Evolutionary conservation across 768 basidiomycete species (phyloP).

Genomic region (Mycena leptocephala): DNA sequence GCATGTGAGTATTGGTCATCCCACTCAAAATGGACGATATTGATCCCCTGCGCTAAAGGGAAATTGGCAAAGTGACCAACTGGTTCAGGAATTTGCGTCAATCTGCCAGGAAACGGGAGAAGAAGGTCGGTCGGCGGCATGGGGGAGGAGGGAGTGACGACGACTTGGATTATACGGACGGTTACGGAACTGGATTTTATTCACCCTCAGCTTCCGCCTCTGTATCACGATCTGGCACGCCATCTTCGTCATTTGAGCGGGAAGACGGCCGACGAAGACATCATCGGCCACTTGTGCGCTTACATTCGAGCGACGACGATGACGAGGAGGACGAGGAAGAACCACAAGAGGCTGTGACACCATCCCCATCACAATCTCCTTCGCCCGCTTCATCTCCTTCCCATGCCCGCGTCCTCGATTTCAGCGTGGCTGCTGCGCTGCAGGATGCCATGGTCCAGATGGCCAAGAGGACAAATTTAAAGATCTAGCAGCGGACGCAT

Average conservation of each 20-base stretch:
- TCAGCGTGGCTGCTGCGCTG: conserved; percentile 21
- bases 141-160: conserved; percentile 66
- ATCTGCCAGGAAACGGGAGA: conserved; percentile 79
- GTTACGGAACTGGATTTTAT: conserved; percentile 27
- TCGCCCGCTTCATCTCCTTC: conserved; percentile 25
- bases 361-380: conserved; percentile 27
- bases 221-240: conserved; percentile 30
- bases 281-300: background rate
- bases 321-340: conserved; percentile 34
- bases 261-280: conserved; percentile 11
- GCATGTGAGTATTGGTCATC: conserved; percentile 59
- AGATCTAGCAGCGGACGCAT: conserved; percentile 21
- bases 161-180: conserved; percentile 51
- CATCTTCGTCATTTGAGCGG: conserved; percentile 20
- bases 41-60: conserved; percentile 50
- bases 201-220: conserved; percentile 29
- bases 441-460: conserved; percentile 27
- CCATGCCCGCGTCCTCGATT: conserved; percentile 26
- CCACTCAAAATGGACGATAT: background rate
- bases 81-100: conserved; percentile 92
- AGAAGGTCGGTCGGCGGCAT: conserved; percentile 59
- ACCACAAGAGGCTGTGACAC: conserved; percentile 35
- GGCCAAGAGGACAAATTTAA: conserved; percentile 6
- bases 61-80: conserved; percentile 89
- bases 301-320: conserved; percentile 30